Base-by-base conservation (phyloP, 345 rosid species). In the Ceriops zippeliana region DNA sequence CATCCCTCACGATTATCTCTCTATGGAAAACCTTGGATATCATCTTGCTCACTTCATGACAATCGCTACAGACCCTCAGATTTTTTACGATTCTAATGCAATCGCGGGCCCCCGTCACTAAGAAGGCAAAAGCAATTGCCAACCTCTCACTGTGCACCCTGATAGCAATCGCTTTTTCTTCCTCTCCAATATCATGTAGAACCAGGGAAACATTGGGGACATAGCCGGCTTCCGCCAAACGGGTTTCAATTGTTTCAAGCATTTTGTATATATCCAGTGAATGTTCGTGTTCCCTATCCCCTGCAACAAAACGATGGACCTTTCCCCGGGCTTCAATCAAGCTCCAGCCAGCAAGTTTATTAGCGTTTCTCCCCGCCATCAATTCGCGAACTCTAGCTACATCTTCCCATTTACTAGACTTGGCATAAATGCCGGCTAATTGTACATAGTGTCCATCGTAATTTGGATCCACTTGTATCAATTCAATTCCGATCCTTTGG, bases 261-360 rank as follows among this genome's bases (percentile, higher is more conserved):
- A 66, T 73, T 68, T 62, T 49, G 53, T 78, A 47, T 42, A 78
- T 73, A 31, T 73, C 72, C 37, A 38, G 37, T 0, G 71, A 47
- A 54, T 15, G 69, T 19, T 47, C 47, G 5, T 78, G 82, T 15
- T 70, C 67, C 58, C 69, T 63, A 19, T 71, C 71, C 27, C 76
- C 76, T 11, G 79, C 73, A 10, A 74, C 70, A 68, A 79, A 79
- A 24, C 49, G 62, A 61, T 79, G 82, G 34, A 75, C 73, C 47
- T 17, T 53, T 22, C 76, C 73, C 31, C 26, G 52, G 0, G 66
- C 73, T 67, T 79, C 82, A 71, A 79, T 53, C 65, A 67, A 67
- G 76, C 82, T 79, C 67, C 82, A 71, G 19, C 82, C 82, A 2
- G 79, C 49, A 58, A 62, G 64, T 63, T 74, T 79, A 59, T n/a